These are phyloP conservation scores for Dinochytrium kinnereticum DNA, from an alignment of 371 early-diverging fungal genomes.

Conservation along the genomic window DNA sequence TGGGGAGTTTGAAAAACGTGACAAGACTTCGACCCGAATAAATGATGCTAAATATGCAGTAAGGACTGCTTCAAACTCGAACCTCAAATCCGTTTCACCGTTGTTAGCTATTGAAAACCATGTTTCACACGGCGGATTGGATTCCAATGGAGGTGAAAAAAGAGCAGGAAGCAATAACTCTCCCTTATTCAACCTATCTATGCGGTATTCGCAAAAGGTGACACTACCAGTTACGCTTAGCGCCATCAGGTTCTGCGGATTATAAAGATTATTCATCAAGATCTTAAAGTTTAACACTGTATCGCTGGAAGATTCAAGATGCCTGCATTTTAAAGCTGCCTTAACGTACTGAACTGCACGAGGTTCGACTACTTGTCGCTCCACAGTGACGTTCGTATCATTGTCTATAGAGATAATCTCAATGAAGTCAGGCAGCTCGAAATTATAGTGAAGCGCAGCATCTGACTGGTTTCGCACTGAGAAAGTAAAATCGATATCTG, in stretches of 20 bases:
- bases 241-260: constrained; percentile 65
- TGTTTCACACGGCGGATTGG: constrained; percentile 70
- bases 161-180: constrained; percentile 75
- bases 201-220: constrained; percentile 77
- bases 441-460: constrained; percentile 66
- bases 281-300: constrained; percentile 62
- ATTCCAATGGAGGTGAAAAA: constrained; percentile 63
- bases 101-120: constrained; percentile 85
- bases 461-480: constrained; percentile 68
- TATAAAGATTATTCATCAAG: constrained; percentile 66
- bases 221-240: constrained; percentile 63
- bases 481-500: constrained; percentile 64
- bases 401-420: constrained; percentile 28
- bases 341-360: constrained; percentile 39
- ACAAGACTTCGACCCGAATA: constrained; percentile 74
- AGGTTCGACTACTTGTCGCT: constrained; percentile 42
- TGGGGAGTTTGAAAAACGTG: constrained; percentile 84
- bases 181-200: constrained; percentile 73
- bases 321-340: constrained; percentile 65
- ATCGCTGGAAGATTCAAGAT: constrained; percentile 58
- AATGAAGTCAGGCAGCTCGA: constrained; percentile 51
- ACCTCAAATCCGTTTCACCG: constrained; percentile 75
- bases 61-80: constrained; percentile 74
- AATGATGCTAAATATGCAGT: constrained; percentile 64
- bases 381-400: constrained; percentile 14